Percentiles rank a stretch among this genome's conserved stretches.
Conservation (phyloP, 148 eudicot genomes). For the Persicaria tinctoria region DNA sequence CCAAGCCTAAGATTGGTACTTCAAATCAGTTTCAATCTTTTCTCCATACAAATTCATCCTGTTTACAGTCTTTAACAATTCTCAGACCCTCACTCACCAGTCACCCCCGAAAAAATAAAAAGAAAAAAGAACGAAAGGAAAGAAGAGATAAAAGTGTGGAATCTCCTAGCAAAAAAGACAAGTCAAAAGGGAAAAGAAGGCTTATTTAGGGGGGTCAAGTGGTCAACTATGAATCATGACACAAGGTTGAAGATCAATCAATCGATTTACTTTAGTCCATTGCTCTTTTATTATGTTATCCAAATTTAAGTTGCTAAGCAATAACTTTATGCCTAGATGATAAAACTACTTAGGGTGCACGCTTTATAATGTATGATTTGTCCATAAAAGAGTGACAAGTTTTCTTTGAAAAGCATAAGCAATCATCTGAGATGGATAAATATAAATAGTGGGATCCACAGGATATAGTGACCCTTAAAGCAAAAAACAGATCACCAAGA, state of each 20-base stretch:
- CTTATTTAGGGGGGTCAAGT: background rate
- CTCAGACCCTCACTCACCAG: too few species aligned
- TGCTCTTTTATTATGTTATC: background rate
- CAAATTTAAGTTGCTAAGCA: background rate
- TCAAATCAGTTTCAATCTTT: background rate
- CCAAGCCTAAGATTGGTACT: background rate
- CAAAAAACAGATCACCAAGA: background rate
- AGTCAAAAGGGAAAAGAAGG: background rate
- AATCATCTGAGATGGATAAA: background rate
- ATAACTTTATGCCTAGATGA: background rate
- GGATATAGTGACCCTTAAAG: background rate
- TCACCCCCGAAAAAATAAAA: too few species aligned
- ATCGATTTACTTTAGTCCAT: background rate
- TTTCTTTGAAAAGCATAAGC: background rate
- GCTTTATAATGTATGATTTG: background rate
- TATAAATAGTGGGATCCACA: background rate
- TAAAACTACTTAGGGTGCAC: background rate
- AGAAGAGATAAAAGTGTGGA: background rate
- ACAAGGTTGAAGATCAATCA: background rate
- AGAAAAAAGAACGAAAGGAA: background rate
- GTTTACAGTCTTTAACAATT: too few species aligned
- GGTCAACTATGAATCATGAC: background rate
- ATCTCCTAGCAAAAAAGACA: background rate
- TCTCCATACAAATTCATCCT: too few species aligned
- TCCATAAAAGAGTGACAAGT: background rate